Percentiles rank a stretch among this genome's conserved stretches.
These are phyloP conservation scores for Teratosphaeria destructans DNA, from an alignment of 2,329 filamentous ascomycete genomes.

Conservation along the genomic window DNA sequence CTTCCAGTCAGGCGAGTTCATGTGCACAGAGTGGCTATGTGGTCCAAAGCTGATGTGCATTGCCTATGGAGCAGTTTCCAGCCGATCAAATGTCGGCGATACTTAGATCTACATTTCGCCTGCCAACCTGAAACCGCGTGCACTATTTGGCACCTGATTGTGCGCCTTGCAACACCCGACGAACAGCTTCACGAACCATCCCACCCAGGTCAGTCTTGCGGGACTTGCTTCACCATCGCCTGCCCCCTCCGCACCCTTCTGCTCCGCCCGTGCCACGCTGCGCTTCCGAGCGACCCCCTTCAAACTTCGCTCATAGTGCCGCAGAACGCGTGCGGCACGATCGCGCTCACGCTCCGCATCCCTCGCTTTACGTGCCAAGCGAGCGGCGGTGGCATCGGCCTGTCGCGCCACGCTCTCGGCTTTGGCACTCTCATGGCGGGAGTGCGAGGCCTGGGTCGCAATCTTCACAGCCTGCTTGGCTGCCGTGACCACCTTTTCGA, in stretches of 20 bases:
- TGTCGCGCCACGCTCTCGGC: neutral
- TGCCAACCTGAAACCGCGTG: neutral
- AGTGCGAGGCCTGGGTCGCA: neutral
- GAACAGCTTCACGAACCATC: neutral
- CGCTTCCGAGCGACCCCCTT: neutral
- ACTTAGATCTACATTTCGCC: neutral
- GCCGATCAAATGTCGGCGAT: neutral
- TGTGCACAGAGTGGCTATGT: neutral
- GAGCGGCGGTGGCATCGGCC: neutral
- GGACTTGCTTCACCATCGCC: neutral
- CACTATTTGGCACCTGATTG: neutral
- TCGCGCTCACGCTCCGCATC: neutral
- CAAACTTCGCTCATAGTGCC: neutral
- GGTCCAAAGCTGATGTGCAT: neutral
- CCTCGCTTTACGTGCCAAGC: neutral
- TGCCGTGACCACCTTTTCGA: neutral
- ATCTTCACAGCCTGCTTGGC: neutral
- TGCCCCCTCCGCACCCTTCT: neutral
- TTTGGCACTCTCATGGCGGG: neutral
- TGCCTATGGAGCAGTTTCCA: neutral
- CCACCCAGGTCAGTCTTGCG: neutral
- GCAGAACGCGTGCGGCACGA: neutral
- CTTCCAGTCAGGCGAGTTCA: neutral
- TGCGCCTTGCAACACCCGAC: neutral
- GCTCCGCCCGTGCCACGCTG: neutral